phyloP scores from a whole-genome alignment of 208 protist species.

The Leishmania turanica region DNA sequence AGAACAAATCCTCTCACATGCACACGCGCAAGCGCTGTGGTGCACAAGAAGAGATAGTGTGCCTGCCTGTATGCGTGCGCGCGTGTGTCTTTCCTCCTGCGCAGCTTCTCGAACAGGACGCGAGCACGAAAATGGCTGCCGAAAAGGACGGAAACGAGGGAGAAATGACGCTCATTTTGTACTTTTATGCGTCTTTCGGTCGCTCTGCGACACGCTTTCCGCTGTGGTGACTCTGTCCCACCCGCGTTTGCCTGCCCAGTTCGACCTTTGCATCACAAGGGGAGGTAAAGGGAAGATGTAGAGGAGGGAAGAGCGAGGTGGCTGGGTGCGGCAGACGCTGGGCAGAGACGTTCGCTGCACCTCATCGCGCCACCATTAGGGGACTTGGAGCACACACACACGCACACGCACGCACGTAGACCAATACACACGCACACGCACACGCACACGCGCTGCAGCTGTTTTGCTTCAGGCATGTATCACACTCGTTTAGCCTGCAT shows the following conservation, averaged over 20 bases:
- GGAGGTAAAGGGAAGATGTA: not conserved
- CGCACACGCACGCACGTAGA: not conserved
- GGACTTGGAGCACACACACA: not conserved
- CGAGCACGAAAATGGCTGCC: not conserved
- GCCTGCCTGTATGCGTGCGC: not conserved
- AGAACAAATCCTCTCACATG: not conserved
- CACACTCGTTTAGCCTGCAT: not conserved
- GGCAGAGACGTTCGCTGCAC: not conserved
- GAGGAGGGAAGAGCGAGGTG: not conserved
- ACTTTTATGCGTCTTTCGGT: not conserved
- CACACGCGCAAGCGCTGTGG: not conserved
- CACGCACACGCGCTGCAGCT: not conserved
- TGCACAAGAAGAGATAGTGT: not conserved
- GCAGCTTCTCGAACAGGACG: not conserved
- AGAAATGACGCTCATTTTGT: not conserved
- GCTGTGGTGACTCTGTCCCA: not conserved
- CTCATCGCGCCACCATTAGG: not conserved
- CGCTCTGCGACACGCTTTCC: not conserved
- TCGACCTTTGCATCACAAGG: not conserved
- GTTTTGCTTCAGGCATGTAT: not conserved
- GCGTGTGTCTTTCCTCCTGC: conserved; percentile 3
- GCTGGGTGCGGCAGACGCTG: not conserved
- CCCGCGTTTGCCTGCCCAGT: not conserved
- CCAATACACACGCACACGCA: not conserved
- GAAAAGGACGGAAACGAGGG: not conserved